Conservation (phyloP, 2,329 filamentous ascomycete species). For the Scytalidium sp. region DNA sequence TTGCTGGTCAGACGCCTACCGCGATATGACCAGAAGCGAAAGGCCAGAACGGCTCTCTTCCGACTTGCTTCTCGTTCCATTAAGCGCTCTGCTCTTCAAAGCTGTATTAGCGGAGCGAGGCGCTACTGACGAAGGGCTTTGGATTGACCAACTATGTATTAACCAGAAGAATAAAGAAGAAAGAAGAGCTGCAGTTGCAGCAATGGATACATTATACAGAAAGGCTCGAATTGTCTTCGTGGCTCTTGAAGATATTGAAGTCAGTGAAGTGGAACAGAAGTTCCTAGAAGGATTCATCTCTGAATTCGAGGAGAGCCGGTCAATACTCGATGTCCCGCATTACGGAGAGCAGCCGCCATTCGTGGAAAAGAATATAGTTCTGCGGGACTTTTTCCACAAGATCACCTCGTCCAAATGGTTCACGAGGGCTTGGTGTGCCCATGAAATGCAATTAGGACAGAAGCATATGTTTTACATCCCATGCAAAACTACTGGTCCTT, state of each 20-base stretch:
- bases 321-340: neutral
- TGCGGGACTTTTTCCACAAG: neutral
- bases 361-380: neutral
- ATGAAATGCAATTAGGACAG: slow-evolving; percentile 4
- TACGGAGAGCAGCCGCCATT: neutral
- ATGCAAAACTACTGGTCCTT: neutral
- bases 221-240: slow-evolving; percentile 4
- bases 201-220: slow-evolving; percentile 4
- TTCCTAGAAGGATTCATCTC: neutral
- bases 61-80: slow-evolving; percentile 3
- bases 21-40: neutral
- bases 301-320: neutral
- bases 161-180: slow-evolving; percentile 2
- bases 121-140: slow-evolving; percentile 2
- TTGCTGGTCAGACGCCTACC: slow-evolving; percentile 7
- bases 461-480: slow-evolving; percentile 3
- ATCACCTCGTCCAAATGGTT: slow-evolving; percentile 4
- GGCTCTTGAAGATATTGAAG: slow-evolving; percentile 2
- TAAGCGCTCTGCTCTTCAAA: slow-evolving; percentile 2
- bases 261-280: slow-evolving; percentile 1
- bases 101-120: neutral
- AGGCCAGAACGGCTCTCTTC: neutral
- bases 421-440: slow-evolving; percentile 7
- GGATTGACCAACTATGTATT: slow-evolving; percentile 6
- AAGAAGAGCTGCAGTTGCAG: slow-evolving; percentile 1